Conservation (phyloP, 805 yeast species). For the Candida tibetensis region DNA sequence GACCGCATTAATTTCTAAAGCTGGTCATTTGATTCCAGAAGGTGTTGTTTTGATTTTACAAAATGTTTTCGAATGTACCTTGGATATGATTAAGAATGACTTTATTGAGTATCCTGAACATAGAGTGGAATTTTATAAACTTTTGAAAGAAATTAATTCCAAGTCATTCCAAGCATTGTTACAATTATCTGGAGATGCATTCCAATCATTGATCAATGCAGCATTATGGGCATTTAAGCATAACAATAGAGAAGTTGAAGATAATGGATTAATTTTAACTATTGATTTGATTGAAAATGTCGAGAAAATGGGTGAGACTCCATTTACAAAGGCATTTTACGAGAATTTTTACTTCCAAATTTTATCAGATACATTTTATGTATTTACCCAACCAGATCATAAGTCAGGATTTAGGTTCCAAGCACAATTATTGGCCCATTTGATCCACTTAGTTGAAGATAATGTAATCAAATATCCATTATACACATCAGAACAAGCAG, state of each 20-base stretch:
- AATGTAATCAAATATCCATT: conserved; percentile 73
- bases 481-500: conserved; percentile 76
- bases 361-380: conserved; percentile 87
- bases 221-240: conserved; percentile 98
- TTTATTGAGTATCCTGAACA: conserved; percentile 97
- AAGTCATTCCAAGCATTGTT: conserved; percentile 83
- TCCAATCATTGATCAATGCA: conserved; percentile 87
- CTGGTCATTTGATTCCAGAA: conserved; percentile 83
- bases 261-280: conserved; percentile 80
- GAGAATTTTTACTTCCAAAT: conserved; percentile 85
- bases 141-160: conserved; percentile 80
- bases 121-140: conserved; percentile 91
- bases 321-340: conserved; percentile 82
- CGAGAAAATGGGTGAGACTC: conserved; percentile 65
- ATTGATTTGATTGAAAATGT: conserved; percentile 83
- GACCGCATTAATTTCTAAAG: conserved; percentile 83
- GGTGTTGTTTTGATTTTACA: conserved; percentile 85
- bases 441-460: conserved; percentile 79
- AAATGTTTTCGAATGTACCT: conserved; percentile 89
- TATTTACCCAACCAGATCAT: conserved; percentile 94
- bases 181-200: conserved; percentile 87
- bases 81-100: conserved; percentile 93
- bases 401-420: conserved; percentile 93
- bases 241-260: conserved; percentile 95
- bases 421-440: conserved; percentile 75